These are phyloP conservation scores for Cryptosporidium meleagridis DNA, from an alignment of 169 alveolate genomes.

Conservation along the genomic window DNA sequence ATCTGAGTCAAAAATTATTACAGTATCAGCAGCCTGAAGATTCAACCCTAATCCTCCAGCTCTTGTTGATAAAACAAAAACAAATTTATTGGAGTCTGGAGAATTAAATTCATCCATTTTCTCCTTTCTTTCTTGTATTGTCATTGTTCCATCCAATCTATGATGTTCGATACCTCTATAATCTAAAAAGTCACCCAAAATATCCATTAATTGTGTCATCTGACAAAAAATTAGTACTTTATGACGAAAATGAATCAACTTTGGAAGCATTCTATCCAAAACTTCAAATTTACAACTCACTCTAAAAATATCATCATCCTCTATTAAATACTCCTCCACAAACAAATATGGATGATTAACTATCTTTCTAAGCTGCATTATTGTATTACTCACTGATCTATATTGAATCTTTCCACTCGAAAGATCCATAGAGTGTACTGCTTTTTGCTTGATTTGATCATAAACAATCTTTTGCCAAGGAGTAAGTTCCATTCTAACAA, in stretches of 20 bases:
- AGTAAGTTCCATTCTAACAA: conserved; percentile 88
- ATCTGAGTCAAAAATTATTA: conserved; percentile 93
- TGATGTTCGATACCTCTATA: conserved; percentile 85
- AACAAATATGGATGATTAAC: conserved; percentile 94
- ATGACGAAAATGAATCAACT: conserved; percentile 88
- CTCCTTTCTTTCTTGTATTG: conserved; percentile 89
- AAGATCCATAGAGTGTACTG: conserved; percentile 80
- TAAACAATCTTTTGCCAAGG: conserved; percentile 92
- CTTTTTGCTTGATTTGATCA: conserved; percentile 88
- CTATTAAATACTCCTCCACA: conserved; percentile 83
- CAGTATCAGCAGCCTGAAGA: conserved; percentile 96
- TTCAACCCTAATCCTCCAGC: conserved; percentile 92
- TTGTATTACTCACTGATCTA: conserved; percentile 87
- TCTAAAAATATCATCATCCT: conserved; percentile 88
- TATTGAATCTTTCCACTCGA: conserved; percentile 78
- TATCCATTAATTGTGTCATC: conserved; percentile 93
- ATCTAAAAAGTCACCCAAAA: conserved; percentile 88
- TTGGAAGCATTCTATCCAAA: conserved; percentile 92
- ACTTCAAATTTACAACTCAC: conserved; percentile 94
- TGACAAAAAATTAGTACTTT: conserved; percentile 91
- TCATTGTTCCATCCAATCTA: conserved; percentile 93
- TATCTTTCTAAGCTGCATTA: conserved; percentile 93
- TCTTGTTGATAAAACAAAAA: conserved; percentile 79
- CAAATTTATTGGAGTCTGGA: conserved; percentile 73
- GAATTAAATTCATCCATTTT: conserved; percentile 83